Conservation (phyloP, 257 asterid genomes). For the Salvia hispanica region DNA sequence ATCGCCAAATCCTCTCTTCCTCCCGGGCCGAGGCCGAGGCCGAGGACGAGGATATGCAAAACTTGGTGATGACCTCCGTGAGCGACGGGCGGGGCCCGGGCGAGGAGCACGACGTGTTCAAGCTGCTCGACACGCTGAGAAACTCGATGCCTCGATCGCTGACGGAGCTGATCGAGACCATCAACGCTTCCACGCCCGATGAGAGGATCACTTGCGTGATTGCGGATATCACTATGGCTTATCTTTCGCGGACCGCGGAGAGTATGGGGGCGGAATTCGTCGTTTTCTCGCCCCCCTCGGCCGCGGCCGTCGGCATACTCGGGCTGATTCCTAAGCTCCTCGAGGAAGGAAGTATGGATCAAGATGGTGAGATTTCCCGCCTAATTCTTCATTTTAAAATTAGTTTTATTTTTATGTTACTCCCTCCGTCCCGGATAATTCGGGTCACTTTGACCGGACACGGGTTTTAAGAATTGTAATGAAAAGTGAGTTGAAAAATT, state of each 20-base stretch:
- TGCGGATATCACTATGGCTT: slow-evolving; percentile 38
- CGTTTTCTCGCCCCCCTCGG: slow-evolving; percentile 29
- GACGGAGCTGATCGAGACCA: slow-evolving; percentile 27
- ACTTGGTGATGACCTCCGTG: neutral
- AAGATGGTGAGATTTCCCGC: slow-evolving; percentile 24
- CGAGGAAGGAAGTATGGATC: slow-evolving; percentile 29
- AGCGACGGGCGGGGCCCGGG: neutral
- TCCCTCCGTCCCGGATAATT: no score
- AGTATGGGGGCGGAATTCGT: slow-evolving; percentile 35
- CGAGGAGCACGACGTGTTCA: slow-evolving; percentile 5
- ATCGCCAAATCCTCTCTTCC: slow-evolving; percentile 28
- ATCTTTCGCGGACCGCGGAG: slow-evolving; percentile 38
- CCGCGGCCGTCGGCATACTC: slow-evolving; percentile 22
- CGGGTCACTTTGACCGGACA: no score
- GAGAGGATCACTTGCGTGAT: slow-evolving; percentile 40
- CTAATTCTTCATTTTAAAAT: no score
- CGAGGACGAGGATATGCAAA: no score
- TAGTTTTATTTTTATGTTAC: no score
- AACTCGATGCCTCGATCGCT: slow-evolving; percentile 35
- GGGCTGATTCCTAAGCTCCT: slow-evolving; percentile 31
- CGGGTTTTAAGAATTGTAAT: no score
- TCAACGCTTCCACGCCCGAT: slow-evolving; percentile 24
- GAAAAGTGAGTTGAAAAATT: no score
- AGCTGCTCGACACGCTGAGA: neutral
- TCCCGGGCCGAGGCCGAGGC: neutral